A percentile compares a stretch with the other conserved stretches of the same genome.
Evolutionary conservation across 441 rosid species (phyloP).

Genomic region (Flueggea neowawraea): DNA sequence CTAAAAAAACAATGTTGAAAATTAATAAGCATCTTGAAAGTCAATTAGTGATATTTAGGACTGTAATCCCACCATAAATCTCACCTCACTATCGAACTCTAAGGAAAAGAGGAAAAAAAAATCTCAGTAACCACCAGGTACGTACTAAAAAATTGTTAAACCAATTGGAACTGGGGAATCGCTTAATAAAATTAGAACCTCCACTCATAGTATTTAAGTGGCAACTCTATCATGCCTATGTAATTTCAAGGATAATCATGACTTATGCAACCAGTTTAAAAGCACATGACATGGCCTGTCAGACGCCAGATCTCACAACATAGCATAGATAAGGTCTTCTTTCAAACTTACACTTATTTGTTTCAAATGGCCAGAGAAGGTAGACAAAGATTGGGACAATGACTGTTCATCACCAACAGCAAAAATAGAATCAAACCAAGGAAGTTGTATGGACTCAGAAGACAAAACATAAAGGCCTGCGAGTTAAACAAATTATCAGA

Average conservation of each 20-base stretch:
- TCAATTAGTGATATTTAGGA: too few relatives aligned
- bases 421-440: slow-evolving; percentile 92
- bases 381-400: slow-evolving; percentile 83
- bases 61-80: too few relatives aligned
- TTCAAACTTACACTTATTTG: slow-evolving; percentile 71
- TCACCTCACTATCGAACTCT: too few relatives aligned
- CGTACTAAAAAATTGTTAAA: too few relatives aligned
- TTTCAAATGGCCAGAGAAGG: slow-evolving; percentile 94
- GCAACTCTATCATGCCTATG: too few relatives aligned
- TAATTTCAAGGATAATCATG: background rate
- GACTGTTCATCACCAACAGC: slow-evolving; percentile 99
- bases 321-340: too few relatives aligned
- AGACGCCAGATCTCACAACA: too few relatives aligned
- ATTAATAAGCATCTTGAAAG: background rate
- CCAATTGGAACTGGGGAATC: too few relatives aligned
- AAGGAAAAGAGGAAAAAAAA: too few relatives aligned
- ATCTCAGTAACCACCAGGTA: too few relatives aligned
- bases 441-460: slow-evolving; percentile 80
- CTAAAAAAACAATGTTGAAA: background rate
- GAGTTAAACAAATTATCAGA: slow-evolving; percentile 15
- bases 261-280: slow-evolving; percentile 7
- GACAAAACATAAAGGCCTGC: slow-evolving; percentile 88
- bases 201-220: too few relatives aligned
- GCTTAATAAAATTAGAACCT: too few relatives aligned
- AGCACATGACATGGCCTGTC: background rate